Conservation (phyloP, 1,284 basidiomycete species). For the Moesziomyces sp. region DNA sequence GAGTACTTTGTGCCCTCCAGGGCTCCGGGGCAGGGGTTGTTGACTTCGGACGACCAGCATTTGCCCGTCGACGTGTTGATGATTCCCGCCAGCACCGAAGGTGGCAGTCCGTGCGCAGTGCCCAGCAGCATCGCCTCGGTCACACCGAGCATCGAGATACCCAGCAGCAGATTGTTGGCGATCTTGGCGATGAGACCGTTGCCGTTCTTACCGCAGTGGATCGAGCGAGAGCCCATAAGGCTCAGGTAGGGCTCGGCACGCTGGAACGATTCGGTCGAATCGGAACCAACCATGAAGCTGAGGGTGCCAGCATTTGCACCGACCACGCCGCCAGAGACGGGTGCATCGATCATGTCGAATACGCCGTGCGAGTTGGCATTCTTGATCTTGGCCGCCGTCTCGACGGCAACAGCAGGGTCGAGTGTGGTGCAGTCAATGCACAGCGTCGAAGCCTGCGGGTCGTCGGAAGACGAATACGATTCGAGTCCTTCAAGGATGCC, state of each 20-base stretch:
- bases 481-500: slow-evolving; percentile 68
- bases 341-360: slow-evolving; percentile 83
- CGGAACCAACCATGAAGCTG: slow-evolving; percentile 87
- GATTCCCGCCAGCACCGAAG: slow-evolving; percentile 56
- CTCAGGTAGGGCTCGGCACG: slow-evolving; percentile 73
- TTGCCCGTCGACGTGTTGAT: slow-evolving; percentile 66
- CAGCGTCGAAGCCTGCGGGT: slow-evolving; percentile 70
- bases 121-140: slow-evolving; percentile 63
- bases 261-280: slow-evolving; percentile 73
- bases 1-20: slow-evolving; percentile 73
- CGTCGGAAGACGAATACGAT: slow-evolving; percentile 10
- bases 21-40: slow-evolving; percentile 85
- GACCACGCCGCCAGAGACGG: slow-evolving; percentile 88
- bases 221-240: slow-evolving; percentile 81
- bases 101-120: slow-evolving; percentile 53
- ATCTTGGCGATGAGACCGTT: slow-evolving; percentile 66
- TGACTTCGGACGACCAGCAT: slow-evolving; percentile 85
- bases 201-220: slow-evolving; percentile 88
- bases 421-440: slow-evolving; percentile 89
- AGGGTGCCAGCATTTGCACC: slow-evolving; percentile 81
- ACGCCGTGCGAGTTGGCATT: slow-evolving; percentile 68
- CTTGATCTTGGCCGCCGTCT: slow-evolving; percentile 74
- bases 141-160: slow-evolving; percentile 59
- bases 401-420: slow-evolving; percentile 78
- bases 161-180: slow-evolving; percentile 63